Base-by-base conservation (phyloP, 1,284 basidiomycete genomes). In the Xerocomus amazonicus region DNA sequence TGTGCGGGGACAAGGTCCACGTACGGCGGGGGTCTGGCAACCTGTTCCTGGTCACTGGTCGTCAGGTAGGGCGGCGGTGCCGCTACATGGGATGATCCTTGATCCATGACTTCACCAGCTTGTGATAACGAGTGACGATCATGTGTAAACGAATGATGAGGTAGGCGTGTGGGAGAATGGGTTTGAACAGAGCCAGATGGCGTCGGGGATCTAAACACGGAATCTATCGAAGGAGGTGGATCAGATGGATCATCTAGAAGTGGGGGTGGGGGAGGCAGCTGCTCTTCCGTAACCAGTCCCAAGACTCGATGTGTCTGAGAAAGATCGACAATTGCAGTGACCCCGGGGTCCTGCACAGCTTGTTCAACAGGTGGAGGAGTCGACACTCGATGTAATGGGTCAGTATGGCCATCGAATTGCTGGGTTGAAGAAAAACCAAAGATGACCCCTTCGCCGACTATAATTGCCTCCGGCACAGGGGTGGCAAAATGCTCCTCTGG, bases 231-330 rank as follows among this genome's bases (percentile, higher is more conserved):
- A 13, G 87, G 89, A 3, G 90, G 90, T 27, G 86, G 85, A 64
- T 90, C 86, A 2, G 84, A 84, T 19, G 90, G 90, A 67, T 92
- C 90, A 59, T 91, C 88, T 72, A 90, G 78, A n/a, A 83, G 78
- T 34, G 85, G 87, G 0, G 87, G 86, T 1, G 87, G 87, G 0
- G 87, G 88, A 0, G 85, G 87, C 26, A 71, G 72, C 50, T 76
- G 54, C 57, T 61, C 77, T 53, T 81, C 81, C 35, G 83, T 67
- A 16, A 78, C 77, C 43, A 87, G 63, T 39, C 75, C 77, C 45
- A 88, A 64, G 3, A 77, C 77, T 56, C 82, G 81, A 39, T 74
- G 73, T 33, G 79, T 73, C 52, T 79, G 75, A 45, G 73, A 72
- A 48, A 85, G 72, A 50, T 79, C 79, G 44, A 79, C 78, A 55